Conservation (phyloP, 1,139 yeast genomes). For the Suzukiozyma palmioleophila region DNA sequence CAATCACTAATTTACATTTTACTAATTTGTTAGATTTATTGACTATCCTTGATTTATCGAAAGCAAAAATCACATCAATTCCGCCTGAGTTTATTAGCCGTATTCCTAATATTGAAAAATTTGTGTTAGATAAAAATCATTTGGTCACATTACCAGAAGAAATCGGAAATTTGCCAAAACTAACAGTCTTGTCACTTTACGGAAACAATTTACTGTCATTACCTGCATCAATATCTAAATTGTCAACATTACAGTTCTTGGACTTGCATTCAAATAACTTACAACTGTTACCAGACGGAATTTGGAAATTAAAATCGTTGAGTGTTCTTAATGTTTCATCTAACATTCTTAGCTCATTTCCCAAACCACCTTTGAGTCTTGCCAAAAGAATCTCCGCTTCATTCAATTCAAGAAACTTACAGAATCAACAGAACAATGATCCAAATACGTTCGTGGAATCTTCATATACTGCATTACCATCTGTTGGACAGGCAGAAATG, state of each 20-base stretch:
- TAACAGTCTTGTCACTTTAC: slow-evolving; percentile 65
- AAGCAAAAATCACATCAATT: slow-evolving; percentile 75
- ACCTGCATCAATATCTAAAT: slow-evolving; percentile 64
- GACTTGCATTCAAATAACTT: slow-evolving; percentile 88
- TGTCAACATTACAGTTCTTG: slow-evolving; percentile 58
- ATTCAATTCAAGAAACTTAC: slow-evolving; percentile 17
- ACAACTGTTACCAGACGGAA: slow-evolving; percentile 60
- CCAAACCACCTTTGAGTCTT: slow-evolving; percentile 46
- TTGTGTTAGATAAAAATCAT: slow-evolving; percentile 79
- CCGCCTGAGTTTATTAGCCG: slow-evolving; percentile 60
- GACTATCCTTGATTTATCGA: slow-evolving; percentile 71
- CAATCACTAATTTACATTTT: slow-evolving; percentile 71
- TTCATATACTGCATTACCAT: slow-evolving; percentile 2
- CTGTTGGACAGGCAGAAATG: slow-evolving; percentile 2
- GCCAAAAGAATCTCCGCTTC: slow-evolving; percentile 35
- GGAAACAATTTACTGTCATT: slow-evolving; percentile 71
- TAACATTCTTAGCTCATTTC: slow-evolving; percentile 65
- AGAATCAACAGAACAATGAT: slow-evolving; percentile 1
- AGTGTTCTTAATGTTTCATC: slow-evolving; percentile 72
- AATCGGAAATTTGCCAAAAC: slow-evolving; percentile 53
- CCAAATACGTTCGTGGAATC: slow-evolving; percentile 9
- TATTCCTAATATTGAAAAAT: slow-evolving; percentile 65
- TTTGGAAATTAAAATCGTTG: slow-evolving; percentile 62
- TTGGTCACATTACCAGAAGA: slow-evolving; percentile 72
- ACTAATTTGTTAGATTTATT: slow-evolving; percentile 54